Conservation (phyloP, 768 basidiomycete species). For the Chalciporus piperatus region DNA sequence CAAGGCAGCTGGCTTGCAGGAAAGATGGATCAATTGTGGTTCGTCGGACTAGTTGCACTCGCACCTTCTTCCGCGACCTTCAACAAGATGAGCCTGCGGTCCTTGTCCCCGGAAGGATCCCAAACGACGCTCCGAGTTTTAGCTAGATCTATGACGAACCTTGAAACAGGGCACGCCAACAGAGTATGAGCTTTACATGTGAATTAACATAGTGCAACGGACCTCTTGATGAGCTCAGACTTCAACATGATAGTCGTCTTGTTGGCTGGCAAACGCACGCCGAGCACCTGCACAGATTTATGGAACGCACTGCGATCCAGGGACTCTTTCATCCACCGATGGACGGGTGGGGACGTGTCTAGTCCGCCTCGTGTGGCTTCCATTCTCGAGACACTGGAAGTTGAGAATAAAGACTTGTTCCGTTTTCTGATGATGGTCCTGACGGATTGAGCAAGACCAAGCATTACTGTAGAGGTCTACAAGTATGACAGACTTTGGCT, state of each 20-base stretch:
- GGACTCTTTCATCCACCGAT: conserved; percentile 46
- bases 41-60: conserved; percentile 11
- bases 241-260: conserved; percentile 57
- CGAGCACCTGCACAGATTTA: conserved; percentile 65
- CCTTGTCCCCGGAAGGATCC: conserved; percentile 47
- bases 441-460: conserved; percentile 9
- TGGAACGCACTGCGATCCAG: conserved; percentile 67
- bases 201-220: conserved; percentile 16
- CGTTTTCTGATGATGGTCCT: conserved; percentile 6
- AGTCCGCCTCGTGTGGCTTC: conserved; percentile 26
- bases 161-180: conserved; percentile 26
- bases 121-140: conserved; percentile 58
- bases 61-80: conserved; percentile 60
- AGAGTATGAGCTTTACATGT: conserved; percentile 9
- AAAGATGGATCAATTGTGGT: conserved; percentile 4
- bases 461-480: conserved; percentile 10
- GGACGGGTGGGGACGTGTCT: conserved; percentile 44
- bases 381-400: background rate
- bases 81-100: conserved; percentile 63
- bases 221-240: conserved; percentile 61
- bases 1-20: conserved; percentile 65
- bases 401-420: conserved; percentile 1
- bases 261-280: conserved; percentile 56
- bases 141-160: conserved; percentile 66
- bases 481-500: background rate